Evolutionary conservation across 2,329 filamentous ascomycete species (phyloP), one percentile per base, ranked within the genome.

Genomic region (Diaporthe amygdali): DNA sequence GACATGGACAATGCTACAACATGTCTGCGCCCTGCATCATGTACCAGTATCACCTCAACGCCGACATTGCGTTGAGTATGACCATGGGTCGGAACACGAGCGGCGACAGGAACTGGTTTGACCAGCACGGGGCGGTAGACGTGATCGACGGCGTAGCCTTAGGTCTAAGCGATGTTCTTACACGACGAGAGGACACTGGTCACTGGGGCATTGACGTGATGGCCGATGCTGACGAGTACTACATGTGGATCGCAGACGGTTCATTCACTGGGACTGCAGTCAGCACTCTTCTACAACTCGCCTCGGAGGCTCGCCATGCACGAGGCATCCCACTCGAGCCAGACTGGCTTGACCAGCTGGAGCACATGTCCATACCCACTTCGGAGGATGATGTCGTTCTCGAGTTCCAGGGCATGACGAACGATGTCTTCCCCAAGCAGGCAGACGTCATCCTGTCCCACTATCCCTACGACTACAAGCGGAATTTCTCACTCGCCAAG

Each of bases 41-140:
- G 77, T 93, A 93, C 75, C 86, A 93, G 76, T 93, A 93, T 74
- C 91, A 93, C 75, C 75, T 93, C 54, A 93, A 93, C 74, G 91
- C 90, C 5, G 91, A 93, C 72, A 92, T 93, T 74, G 90, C 88
- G 0, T 80, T 92, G 27, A 74, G 75, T 20, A 63, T 78, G 49
- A 61, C 75, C 64, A 78, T 77, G 69, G 74, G 75, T 20, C 73
- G 75, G 71, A 75, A 77, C 30, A 72, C 74, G 0, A 77, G 74
- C 55, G 77, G 77, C 3, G 74, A 78, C 55, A 75, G 68, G 30
- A 2, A 37, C 17, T 74, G 73, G 72, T 74, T 72, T 44, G 41
- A 69, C 17, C 46, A 52, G n/a, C 25, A 70, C 39, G 73, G 73
- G 14, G 54, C 68, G 12, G 68, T n/a, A 39, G 68, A 71, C 25